Evolutionary conservation across 179 eudicot genomes (phyloP), one percentile per base, ranked within the genome.

Genomic region (Gypsophila paniculata): DNA sequence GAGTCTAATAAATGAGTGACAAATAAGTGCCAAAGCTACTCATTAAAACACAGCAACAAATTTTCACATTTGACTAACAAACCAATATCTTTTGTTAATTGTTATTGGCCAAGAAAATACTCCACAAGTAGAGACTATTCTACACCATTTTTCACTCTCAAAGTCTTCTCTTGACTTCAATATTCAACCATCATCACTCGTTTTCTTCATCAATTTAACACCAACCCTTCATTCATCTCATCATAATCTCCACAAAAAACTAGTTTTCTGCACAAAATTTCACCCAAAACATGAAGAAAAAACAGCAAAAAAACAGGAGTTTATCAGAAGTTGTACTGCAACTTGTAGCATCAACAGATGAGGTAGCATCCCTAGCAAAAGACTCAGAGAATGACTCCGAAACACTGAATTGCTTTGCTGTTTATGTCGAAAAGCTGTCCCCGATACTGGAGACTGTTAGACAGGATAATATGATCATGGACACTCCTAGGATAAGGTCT

Each of bases 381-480:
- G 83, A 76, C 58, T 78, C 83, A 0, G 82, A 72, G 65, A 38
- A 39, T 14, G 55, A 77, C 12, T 61, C 69, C 54, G 83, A 88
- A 72, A 39, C 80, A 13, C 10, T 79, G 3, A 25, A 60, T 0
- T 88, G 87, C 68, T 82, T 85, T 72, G 82, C 91, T 0, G 48
- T 73, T 55, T 81, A 86, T 52, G 61, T 85, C 5, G 82, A 83
- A 52, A 88, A 83, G 76, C 66, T 90, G 13, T 71, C 79, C 13
- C 79, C 82, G 26, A 78, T 91, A 71, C 71, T 91, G 8, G 51
- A 29, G n/a, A 84, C 85, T 46, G 60, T 88, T 57, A 86, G 82
- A 25, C 57, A 76, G 48, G 82, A 84, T 3, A 74, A 74, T 70
- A 75, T 78, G 69, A 36, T 75, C 65, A 61, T 85, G 73, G 86